Base-by-base conservation (phyloP, 352 stramenopile species). In the Phytophthora sp. region DNA sequence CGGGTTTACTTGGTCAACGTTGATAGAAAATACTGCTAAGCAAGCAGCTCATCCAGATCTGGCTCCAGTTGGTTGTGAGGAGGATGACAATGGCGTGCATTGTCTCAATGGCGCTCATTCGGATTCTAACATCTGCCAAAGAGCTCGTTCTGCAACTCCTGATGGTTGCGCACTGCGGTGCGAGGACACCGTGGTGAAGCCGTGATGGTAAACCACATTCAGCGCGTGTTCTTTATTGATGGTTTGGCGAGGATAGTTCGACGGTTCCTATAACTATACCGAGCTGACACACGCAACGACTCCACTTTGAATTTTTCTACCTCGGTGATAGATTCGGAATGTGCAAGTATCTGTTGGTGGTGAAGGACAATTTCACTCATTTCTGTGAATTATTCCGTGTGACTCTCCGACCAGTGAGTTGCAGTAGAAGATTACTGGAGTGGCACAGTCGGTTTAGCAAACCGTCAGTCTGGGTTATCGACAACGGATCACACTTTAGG, bases 291-390 rank as follows among this genome's bases (percentile, higher is more conserved):
- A 1, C 35, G 46, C 20, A 58, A 58, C 38, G 38, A 8, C n/a
- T 66, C 4, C 47, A 29, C 39, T 46, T 26, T 1, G 47, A 66
- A 18, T 57, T 58, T 23, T 29, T 58, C 0, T 53, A 29, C 16
- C 7, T 66, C 4, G 57, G 57, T 2, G 47, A 58, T 45, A 20
- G 3, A 18, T 62, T 60, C 33, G 41, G 49, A 3, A 27, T 36
- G 3, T 45, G 24, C 26, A 59, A 59, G 12, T 54, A 66, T 12
- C 24, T 67, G 2, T 11, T 61, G 13, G 35, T 63, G 18, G 23
- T 65, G 1, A 52, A 66, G 7, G 47, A 66, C 44, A 63, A 63
- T 20, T 63, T 47, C 23, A 66, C 46, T 15, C 57, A 66, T 31
- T 58, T 54, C 24, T 63, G 56, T 9, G 38, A 66, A 13, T 21